These are phyloP conservation scores for Lasiosphaeria miniovina DNA, from an alignment of 495 filamentous ascomycete genomes.

Conservation along the genomic window DNA sequence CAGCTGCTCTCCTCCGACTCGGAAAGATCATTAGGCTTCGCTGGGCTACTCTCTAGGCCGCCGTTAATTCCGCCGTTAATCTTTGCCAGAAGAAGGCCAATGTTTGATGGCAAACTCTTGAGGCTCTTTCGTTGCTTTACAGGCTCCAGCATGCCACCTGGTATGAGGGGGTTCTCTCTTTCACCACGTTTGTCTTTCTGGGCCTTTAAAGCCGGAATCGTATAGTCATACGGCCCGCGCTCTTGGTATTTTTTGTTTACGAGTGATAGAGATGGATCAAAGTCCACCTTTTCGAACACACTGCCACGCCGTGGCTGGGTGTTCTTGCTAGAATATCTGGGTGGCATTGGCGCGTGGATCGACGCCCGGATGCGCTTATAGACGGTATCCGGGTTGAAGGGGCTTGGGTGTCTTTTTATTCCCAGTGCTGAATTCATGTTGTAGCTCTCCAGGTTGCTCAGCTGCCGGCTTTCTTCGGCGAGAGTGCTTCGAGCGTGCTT, in stretches of 20 bases:
- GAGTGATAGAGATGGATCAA: slow-evolving; percentile 45
- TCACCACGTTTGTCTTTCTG: slow-evolving; percentile 17
- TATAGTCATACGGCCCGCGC: slow-evolving; percentile 46
- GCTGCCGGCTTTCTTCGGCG: slow-evolving; percentile 30
- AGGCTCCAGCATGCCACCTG: slow-evolving; percentile 39
- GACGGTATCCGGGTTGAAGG: slow-evolving; percentile 51
- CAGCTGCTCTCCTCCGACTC: slow-evolving; percentile 47
- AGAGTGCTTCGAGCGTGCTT: slow-evolving; percentile 46
- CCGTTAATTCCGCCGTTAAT: slow-evolving; percentile 27
- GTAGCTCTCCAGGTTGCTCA: slow-evolving; percentile 27
- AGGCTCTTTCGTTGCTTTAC: slow-evolving; percentile 31
- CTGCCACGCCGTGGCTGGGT: slow-evolving; percentile 28
- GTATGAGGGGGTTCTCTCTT: slow-evolving; percentile 33
- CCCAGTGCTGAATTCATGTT: slow-evolving; percentile 28
- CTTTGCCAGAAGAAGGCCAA: slow-evolving; percentile 33
- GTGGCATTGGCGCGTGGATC: slow-evolving; percentile 24
- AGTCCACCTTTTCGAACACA: slow-evolving; percentile 49
- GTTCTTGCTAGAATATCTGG: slow-evolving; percentile 9
- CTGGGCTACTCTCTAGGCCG: slow-evolving; percentile 22
- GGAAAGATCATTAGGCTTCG: slow-evolving; percentile 37
- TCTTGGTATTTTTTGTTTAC: slow-evolving; percentile 51
- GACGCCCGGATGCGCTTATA: slow-evolving; percentile 48
- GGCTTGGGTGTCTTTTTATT: slow-evolving; percentile 43
- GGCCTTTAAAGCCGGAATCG: slow-evolving; percentile 22
- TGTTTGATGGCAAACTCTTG: slow-evolving; percentile 38